Evolutionary conservation across 768 basidiomycete species (phyloP).

Genomic region (Pulveroboletus sp.): DNA sequence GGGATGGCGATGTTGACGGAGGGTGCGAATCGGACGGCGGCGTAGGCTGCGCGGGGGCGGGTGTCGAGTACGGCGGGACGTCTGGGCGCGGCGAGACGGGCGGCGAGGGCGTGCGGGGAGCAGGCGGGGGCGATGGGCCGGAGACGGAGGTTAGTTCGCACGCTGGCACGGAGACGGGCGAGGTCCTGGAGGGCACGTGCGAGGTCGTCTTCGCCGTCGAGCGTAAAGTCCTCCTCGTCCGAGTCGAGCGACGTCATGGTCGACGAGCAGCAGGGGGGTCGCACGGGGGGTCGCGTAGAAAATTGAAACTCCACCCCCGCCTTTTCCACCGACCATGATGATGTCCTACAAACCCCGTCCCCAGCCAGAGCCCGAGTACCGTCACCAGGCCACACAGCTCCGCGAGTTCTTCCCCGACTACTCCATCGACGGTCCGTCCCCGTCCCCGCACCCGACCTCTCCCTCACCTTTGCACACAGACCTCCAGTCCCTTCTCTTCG

Average conservation of each 20-base stretch:
- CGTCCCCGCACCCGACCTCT: conserved; percentile 19
- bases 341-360: conserved; percentile 34
- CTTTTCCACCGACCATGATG: background rate
- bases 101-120: conserved; percentile 44
- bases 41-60: conserved; percentile 63
- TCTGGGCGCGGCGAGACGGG: conserved; percentile 43
- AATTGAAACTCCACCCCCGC: conserved; percentile 26
- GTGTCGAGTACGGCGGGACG: conserved; percentile 81
- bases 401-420: conserved; percentile 69
- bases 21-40: conserved; percentile 57
- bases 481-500: conserved; percentile 62
- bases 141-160: conserved; percentile 73
- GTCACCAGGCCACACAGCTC: conserved; percentile 53
- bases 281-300: conserved; percentile 13
- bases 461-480: conserved; percentile 37
- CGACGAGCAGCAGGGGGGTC: conserved; percentile 22
- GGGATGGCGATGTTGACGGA: conserved; percentile 87
- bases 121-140: conserved; percentile 55
- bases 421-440: conserved; percentile 59
- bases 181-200: conserved; percentile 64
- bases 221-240: conserved; percentile 28
- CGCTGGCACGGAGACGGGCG: conserved; percentile 63
- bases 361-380: conserved; percentile 42
- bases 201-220: conserved; percentile 51
- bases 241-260: conserved; percentile 31